These are phyloP conservation scores for Phaeosphaeriaceae sp. DNA, from an alignment of 2,329 filamentous ascomycete species.

Conservation along the genomic window DNA sequence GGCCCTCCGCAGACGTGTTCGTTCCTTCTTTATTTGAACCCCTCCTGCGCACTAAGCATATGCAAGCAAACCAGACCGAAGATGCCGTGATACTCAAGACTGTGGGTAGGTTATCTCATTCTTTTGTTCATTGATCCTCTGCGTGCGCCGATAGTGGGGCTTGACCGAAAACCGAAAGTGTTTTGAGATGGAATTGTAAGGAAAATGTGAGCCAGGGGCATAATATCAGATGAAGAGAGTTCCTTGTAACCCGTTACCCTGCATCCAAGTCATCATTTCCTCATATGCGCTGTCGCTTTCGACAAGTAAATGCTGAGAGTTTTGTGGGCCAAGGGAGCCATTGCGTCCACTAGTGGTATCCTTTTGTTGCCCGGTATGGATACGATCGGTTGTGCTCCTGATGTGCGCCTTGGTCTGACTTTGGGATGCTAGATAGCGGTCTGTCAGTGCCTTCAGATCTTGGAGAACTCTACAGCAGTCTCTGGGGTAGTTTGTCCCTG, in stretches of 20 bases:
- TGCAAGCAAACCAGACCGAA: no score
- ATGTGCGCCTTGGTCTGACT: not conserved
- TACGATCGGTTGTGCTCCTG: not conserved
- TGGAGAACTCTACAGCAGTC: conserved; percentile 33
- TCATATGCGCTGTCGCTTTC: conserved; percentile 14
- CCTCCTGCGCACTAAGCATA: no score
- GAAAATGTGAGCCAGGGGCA: no score
- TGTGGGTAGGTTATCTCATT: no score
- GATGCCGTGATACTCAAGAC: no score
- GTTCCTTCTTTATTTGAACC: no score
- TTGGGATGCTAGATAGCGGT: conserved; percentile 18
- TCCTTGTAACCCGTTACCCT: conserved; percentile 18
- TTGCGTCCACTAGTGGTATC: not conserved
- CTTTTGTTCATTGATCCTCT: no score
- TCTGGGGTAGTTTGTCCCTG: conserved; percentile 30
- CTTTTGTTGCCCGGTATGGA: not conserved
- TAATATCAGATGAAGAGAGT: conserved; percentile 20
- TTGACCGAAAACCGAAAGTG: no score
- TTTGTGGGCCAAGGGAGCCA: not conserved
- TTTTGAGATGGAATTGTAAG: no score
- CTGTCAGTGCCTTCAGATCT: conserved; percentile 29
- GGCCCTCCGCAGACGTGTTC: no score
- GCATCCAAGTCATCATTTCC: conserved; percentile 25
- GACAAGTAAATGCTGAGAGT: not conserved
- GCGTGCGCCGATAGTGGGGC: no score